Conservation (phyloP, 2,329 filamentous ascomycete genomes). For the Penicillium freii region DNA sequence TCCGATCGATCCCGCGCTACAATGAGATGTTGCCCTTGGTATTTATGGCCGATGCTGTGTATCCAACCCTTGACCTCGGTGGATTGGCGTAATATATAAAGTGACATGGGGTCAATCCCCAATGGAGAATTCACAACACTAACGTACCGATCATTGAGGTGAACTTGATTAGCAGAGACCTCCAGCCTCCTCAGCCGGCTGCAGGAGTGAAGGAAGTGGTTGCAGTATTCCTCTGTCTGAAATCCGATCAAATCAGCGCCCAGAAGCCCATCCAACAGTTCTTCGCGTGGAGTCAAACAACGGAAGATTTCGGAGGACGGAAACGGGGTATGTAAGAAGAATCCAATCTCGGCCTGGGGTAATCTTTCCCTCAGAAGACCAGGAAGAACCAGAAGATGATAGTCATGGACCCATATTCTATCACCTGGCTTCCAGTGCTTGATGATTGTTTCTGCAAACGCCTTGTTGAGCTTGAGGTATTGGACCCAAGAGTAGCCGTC, state of each 20-base stretch:
- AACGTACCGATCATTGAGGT: conserved; percentile 84
- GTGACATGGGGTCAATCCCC: conserved; percentile 76
- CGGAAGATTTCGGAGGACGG: conserved; percentile 94
- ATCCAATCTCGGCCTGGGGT: conserved; percentile 88
- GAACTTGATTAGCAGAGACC: conserved; percentile 77
- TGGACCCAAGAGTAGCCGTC: conserved; percentile 94
- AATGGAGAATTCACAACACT: conserved; percentile 79
- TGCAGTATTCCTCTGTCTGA: conserved; percentile 86
- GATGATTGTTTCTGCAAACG: conserved; percentile 83
- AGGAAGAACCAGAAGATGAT: conserved; percentile 85
- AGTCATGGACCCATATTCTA: conserved; percentile 91
- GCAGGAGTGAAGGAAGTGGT: conserved; percentile 93
- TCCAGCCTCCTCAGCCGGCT: conserved; percentile 82
- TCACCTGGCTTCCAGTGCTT: conserved; percentile 90
- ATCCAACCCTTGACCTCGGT: conserved; percentile 75
- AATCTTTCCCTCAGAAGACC: conserved; percentile 76
- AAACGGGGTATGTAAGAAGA: conserved; percentile 92
- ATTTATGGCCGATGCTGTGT: conserved; percentile 71
- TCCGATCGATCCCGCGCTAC: conserved; percentile 93
- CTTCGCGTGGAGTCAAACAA: conserved; percentile 76
- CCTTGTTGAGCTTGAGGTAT: conserved; percentile 87
- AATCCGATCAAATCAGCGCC: conserved; percentile 89
- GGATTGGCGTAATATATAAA: conserved; percentile 67
- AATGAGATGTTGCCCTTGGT: conserved; percentile 82
- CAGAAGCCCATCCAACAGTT: conserved; percentile 85